Base-by-base conservation (phyloP, 441 rosid genomes). In the Gossypium gossypioides region DNA sequence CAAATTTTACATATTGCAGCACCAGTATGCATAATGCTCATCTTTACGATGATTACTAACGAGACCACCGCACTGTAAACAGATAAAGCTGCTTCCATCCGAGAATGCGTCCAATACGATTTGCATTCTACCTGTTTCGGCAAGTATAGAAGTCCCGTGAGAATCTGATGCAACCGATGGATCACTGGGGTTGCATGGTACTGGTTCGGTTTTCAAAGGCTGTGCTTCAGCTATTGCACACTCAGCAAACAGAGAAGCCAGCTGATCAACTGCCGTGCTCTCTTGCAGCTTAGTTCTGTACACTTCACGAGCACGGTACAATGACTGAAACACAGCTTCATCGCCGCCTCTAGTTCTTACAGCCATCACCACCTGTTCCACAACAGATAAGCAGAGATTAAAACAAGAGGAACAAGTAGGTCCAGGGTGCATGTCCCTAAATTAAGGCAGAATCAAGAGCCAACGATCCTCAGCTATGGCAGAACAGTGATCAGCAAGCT, bases 11-110 rank as follows among this genome's bases (percentile, higher is more conserved):
- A 77, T 74, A 57, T 74, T 78, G 83, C 88, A 76, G 75, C 98
- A 92, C 99, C 99, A 95, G 83, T 84, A 85, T 3, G 96, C 87
- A 72, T 84, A 87, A 66, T 92, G 99, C 84, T 92, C 93, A 19
- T 95, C 99, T 83, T 80, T 89, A 16, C 98, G 89, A 71, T 88
- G 82, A 74, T 80, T 84, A 69, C 98, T 87, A 58, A 95, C 99
- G 37, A 95, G 90, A 67, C 99, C 98, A 8, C 99, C 97, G 7
- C 99, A 92, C 19, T 86, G 87, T 64, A 64, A 64, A 64, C 69
- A 92, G 44, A 91, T 86, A 80, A 91, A 95, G 85, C 95, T 95
- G 86, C 98, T 95, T 77, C 97, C 98, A 29, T 92, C 98, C 0
- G 95, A 81, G 81, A 83, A 92, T 22, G 97, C 97, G 58, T 92